Evolutionary conservation across 768 basidiomycete genomes (phyloP), one percentile per base, ranked within the genome.

Genomic region (Suillus sp.): DNA sequence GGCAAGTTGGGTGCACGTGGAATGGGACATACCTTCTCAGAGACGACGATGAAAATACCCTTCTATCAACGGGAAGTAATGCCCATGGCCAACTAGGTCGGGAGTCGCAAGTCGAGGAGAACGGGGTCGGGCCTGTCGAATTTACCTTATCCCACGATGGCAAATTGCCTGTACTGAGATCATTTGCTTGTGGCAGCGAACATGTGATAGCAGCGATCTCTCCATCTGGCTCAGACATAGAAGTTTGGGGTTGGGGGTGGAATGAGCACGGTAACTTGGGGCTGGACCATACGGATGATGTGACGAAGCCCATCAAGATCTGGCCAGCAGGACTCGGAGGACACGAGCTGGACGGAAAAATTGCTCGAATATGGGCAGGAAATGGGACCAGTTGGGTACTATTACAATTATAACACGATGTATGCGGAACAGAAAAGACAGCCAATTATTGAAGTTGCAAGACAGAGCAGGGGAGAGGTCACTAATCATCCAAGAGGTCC

Each of bases 201-300:
- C 95, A 98, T 74, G 84, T 93, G 3, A 75, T 97, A 10, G 75
- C 75, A 20, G 67, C 80, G 1, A 62, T 64, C 58, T 58, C 66
- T 4, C 43, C 35, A n/a, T 78, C 64, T 47, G 59, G 48, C n/a
- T 50, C 48, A 14, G 65, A 60, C 9, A 64, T 68, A 1, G 82
- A 84, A 66, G 83, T 95, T 0, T 92, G 87, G 85, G 92, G 86
- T 0, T 97, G 96, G 93, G 96, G 96, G 0, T 99, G 96, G 96
- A 99, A 98, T 74, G 96, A 99, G 74, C 96, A 98, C 72, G 96
- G 96, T 8, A 99, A 97, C 74, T 79, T 98, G 32, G 95, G 92
- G 0, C 70, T 86, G 27, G 89, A 87, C 0, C 78, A 81, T 40
- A 85, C 84, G 4, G 76, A 80, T 3, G 88, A 95, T 68, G 74